These are phyloP conservation scores for Exserohilum turcica DNA, from an alignment of 2,329 filamentous ascomycete genomes.

Conservation along the genomic window DNA sequence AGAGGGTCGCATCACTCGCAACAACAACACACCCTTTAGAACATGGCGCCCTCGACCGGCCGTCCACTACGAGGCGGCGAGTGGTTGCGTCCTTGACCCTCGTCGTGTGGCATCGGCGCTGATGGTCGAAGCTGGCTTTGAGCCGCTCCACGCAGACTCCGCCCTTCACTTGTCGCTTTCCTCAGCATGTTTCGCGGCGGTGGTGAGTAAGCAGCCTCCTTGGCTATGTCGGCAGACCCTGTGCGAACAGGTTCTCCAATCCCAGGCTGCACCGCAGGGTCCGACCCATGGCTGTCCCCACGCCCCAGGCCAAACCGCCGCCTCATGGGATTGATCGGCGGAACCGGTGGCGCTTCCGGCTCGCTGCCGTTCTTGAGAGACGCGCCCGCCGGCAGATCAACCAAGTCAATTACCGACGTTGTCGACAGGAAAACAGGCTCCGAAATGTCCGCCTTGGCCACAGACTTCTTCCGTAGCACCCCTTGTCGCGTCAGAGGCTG, in stretches of 20 bases:
- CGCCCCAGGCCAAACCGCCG: slow-evolving; percentile 54
- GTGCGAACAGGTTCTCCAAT: slow-evolving; percentile 47
- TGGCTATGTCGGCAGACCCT: slow-evolving; percentile 52
- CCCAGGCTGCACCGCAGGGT: slow-evolving; percentile 48
- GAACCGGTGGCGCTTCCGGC: slow-evolving; percentile 52
- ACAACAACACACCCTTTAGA: slow-evolving; percentile 21
- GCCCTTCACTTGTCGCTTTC: slow-evolving; percentile 58
- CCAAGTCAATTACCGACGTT: slow-evolving; percentile 63
- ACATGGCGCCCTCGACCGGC: slow-evolving; percentile 46
- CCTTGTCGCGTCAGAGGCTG: slow-evolving; percentile 37
- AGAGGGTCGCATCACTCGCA: neutral
- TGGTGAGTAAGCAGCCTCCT: slow-evolving; percentile 38
- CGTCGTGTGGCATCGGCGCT: slow-evolving; percentile 36
- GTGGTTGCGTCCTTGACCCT: slow-evolving; percentile 34
- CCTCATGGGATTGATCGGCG: slow-evolving; percentile 65
- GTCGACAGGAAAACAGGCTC: slow-evolving; percentile 61
- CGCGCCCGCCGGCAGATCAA: slow-evolving; percentile 62
- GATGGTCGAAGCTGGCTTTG: slow-evolving; percentile 31
- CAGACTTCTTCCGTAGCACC: slow-evolving; percentile 58
- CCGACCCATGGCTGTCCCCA: slow-evolving; percentile 41
- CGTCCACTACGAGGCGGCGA: slow-evolving; percentile 37
- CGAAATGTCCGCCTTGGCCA: slow-evolving; percentile 66
- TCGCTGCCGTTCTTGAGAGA: slow-evolving; percentile 59
- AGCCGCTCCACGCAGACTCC: slow-evolving; percentile 53
- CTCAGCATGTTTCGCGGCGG: slow-evolving; percentile 50